Base-by-base conservation (phyloP, 202 grass and related monocot genomes). In the Musa balbisiana region DNA sequence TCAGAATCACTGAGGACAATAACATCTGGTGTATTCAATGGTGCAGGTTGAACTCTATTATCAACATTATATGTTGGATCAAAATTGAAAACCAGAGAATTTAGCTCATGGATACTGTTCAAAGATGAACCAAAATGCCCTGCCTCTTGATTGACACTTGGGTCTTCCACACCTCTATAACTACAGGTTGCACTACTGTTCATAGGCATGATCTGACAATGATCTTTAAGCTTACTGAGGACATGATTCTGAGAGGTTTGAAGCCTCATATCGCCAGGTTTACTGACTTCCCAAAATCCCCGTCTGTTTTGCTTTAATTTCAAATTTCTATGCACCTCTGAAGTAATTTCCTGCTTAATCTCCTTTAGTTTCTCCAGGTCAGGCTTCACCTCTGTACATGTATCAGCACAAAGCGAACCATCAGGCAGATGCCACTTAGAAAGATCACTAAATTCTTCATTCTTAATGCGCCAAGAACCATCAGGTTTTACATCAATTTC, bases 1-100 rank as follows among this genome's bases (percentile, higher is more conserved):
- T 95, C 95, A 76, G 95, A 95, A 82, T 99, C 95, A 75, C 87
- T 95, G 78, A 95, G 89, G 72, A 95, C 72, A 83, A 99, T 99
- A 82, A 99, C 85, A 74, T 82, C 80, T 67, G 78, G 43, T 51
- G 66, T 69, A 59, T 83, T 92, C 62, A 78, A 76, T 71, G 80
- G 77, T 53, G 81, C 70, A 15, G 83, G 87, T 62, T 73, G 65
- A 25, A 12, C n/a, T 78, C 78, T 84, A 79, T 85, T 80, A 64
- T 92, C 91, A 53, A 82, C 55, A 78, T 83, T 87, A 78, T 92
- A 88, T 77, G 80, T 53, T 53, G 82, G 83, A 69, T 73, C 73
- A 72, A 95, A 88, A 81, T 93, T 91, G 51, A 55, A 43, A 50
- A 80, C 8, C 51, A 85, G 76, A 87, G 84, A 90, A 50, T 88